A percentile compares a stretch with the other conserved stretches of the same genome.
Conservation (phyloP, 2,329 filamentous ascomycete genomes). For the Sclerotinia sclerotiorum region DNA sequence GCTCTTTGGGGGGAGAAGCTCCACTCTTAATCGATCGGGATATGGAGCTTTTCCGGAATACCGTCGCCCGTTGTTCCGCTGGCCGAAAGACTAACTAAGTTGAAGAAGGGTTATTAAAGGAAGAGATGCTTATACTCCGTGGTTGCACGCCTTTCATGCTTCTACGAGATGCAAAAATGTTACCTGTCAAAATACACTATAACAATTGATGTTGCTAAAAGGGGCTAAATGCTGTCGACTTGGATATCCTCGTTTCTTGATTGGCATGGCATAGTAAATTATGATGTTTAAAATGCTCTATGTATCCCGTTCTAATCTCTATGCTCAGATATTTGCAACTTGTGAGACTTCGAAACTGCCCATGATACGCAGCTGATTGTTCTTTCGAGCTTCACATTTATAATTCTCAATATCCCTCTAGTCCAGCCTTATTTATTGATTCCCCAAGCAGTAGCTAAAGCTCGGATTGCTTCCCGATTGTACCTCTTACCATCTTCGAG, state of each 20-base stretch:
- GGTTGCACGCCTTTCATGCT: neutral
- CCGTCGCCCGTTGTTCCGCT: neutral
- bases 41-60: conserved; percentile 1
- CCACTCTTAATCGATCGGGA: neutral
- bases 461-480: conserved; percentile 28
- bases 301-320: neutral
- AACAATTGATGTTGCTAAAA: neutral
- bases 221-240: neutral
- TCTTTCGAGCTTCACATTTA: neutral
- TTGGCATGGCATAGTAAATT: neutral
- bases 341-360: neutral
- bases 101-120: neutral
- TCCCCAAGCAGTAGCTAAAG: conserved; percentile 19
- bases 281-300: neutral
- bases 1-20: neutral
- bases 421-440: neutral
- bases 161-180: neutral
- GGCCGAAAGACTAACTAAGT: neutral
- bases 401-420: neutral
- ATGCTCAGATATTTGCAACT: neutral
- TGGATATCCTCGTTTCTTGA: neutral
- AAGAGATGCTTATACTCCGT: neutral
- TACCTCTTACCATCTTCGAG: conserved; percentile 29
- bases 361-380: neutral
- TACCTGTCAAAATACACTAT: too few species aligned